Conservation (phyloP, 371 early-diverging fungal species). For the Mucor piriformis region DNA sequence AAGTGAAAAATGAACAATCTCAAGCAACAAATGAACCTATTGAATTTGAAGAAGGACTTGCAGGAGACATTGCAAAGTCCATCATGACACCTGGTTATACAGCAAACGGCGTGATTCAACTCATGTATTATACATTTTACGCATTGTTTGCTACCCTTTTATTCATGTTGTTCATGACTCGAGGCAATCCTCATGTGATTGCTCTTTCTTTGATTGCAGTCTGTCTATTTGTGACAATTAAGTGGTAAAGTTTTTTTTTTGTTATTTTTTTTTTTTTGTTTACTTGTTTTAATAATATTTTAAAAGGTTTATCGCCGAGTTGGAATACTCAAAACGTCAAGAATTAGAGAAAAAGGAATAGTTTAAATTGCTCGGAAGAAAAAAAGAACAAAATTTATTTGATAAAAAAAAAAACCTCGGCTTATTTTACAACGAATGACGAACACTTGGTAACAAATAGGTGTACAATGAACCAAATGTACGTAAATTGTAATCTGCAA, state of each 20-base stretch:
- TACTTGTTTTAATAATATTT: background rate
- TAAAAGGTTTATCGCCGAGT: slow-evolving; percentile 29
- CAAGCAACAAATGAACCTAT: background rate
- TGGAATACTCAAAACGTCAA: slow-evolving; percentile 14
- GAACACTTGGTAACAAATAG: slow-evolving; percentile 18
- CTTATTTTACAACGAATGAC: background rate
- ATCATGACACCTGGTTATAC: slow-evolving; percentile 68
- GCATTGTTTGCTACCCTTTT: slow-evolving; percentile 55
- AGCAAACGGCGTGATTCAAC: slow-evolving; percentile 47
- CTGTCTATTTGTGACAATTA: slow-evolving; percentile 56
- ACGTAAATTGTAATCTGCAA: slow-evolving; percentile 34
- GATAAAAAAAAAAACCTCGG: slow-evolving; percentile 3
- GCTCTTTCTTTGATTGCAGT: slow-evolving; percentile 53
- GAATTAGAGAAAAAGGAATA: slow-evolving; percentile 10
- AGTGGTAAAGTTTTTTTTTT: slow-evolving; percentile 45
- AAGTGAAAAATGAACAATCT: background rate
- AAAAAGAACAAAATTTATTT: background rate
- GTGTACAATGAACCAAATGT: slow-evolving; percentile 37
- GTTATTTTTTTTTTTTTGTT: background rate
- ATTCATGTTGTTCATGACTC: slow-evolving; percentile 44
- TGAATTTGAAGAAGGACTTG: slow-evolving; percentile 27
- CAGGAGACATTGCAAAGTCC: slow-evolving; percentile 46
- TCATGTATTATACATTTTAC: slow-evolving; percentile 64
- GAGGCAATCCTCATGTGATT: slow-evolving; percentile 58
- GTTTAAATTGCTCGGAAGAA: background rate